These are phyloP conservation scores for Hypoxylon rickii DNA, from an alignment of 495 filamentous ascomycete species.

Conservation along the genomic window DNA sequence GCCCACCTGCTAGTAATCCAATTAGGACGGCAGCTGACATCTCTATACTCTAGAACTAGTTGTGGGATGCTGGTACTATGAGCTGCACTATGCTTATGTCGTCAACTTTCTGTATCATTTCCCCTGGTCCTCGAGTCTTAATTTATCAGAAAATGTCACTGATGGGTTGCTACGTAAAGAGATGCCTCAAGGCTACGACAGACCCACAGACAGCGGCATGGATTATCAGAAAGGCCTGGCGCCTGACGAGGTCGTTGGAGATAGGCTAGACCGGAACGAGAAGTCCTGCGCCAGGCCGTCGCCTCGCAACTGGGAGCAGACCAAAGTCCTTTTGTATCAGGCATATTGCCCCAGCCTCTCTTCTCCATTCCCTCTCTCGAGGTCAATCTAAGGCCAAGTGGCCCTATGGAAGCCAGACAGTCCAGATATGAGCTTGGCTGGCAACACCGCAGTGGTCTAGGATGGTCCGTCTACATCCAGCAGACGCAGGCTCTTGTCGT, in stretches of 20 bases:
- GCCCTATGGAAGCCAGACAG: constrained; percentile 18
- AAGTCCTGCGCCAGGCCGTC: not conserved
- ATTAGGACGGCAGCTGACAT: constrained; percentile 34
- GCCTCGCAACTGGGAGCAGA: not conserved
- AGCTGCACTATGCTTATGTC: constrained; percentile 26
- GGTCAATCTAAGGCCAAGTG: constrained; percentile 26
- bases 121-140: constrained; percentile 17
- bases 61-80: constrained; percentile 19
- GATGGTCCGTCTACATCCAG: constrained; percentile 28
- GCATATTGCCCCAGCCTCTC: constrained; percentile 7
- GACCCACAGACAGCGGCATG: constrained; percentile 18
- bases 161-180: constrained; percentile 9
- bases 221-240: constrained; percentile 21
- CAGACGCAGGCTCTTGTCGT: constrained; percentile 20
- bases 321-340: no score
- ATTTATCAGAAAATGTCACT: constrained; percentile 7
- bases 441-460: constrained; percentile 32
- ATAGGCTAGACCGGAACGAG: constrained; percentile 2
- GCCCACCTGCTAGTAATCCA: constrained; percentile 24
- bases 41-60: constrained; percentile 29
- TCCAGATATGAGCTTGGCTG: constrained; percentile 23
- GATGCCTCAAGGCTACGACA: constrained; percentile 20
- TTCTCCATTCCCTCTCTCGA: not conserved
- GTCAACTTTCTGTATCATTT: constrained; percentile 28
- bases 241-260: constrained; percentile 17